These are phyloP conservation scores for Sicyos baderoa DNA, from an alignment of 306 rosid genomes.

Conservation along the genomic window DNA sequence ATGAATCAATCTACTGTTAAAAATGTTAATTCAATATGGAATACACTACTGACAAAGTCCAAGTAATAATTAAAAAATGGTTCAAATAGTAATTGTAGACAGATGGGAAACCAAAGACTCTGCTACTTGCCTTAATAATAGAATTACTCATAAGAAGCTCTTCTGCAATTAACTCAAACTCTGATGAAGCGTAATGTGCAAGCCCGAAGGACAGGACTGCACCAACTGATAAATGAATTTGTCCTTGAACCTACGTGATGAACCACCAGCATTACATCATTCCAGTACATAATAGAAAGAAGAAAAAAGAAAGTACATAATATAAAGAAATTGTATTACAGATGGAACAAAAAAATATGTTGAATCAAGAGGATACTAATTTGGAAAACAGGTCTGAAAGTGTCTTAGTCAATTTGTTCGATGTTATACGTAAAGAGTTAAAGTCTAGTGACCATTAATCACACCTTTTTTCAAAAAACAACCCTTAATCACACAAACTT, in stretches of 20 bases:
- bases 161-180: constrained; percentile 95
- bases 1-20: background rate
- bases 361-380: too few relatives aligned
- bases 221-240: constrained; percentile 59
- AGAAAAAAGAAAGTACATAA: too few relatives aligned
- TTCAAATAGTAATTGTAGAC: background rate
- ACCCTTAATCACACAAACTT: background rate
- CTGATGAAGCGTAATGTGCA: constrained; percentile 80
- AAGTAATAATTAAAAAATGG: background rate
- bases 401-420: background rate
- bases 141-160: constrained; percentile 99
- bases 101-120: background rate
- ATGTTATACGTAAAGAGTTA: background rate
- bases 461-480: background rate
- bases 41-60: background rate
- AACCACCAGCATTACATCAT: constrained; percentile 9
- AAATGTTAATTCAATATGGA: background rate
- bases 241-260: constrained; percentile 70
- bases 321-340: background rate
- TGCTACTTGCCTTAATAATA: constrained; percentile 59
- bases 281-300: background rate
- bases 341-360: constrained; percentile 9
- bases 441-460: background rate
- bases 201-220: constrained; percentile 85
- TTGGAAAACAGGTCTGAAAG: too few relatives aligned